Evolutionary conservation across 2,329 filamentous ascomycete species (phyloP).

Genomic region (Colletotrichum sp.): DNA sequence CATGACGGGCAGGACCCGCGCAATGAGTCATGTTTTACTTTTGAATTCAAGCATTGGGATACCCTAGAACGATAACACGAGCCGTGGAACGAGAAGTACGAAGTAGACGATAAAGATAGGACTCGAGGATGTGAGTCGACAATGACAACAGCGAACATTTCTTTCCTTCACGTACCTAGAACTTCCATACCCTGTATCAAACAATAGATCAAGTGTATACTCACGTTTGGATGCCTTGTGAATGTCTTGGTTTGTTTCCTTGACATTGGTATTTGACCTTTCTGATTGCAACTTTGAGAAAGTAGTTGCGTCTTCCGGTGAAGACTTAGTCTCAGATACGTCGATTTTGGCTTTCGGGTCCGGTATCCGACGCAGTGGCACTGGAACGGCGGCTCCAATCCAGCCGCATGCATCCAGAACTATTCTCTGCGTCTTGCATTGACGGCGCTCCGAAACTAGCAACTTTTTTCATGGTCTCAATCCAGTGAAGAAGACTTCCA

Average conservation of each 20-base stretch:
- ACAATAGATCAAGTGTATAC: background rate
- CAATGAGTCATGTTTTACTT: background rate
- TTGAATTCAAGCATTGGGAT: constrained; percentile 18
- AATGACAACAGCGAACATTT: background rate
- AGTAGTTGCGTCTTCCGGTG: background rate
- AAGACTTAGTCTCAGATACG: background rate
- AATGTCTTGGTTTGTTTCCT: background rate
- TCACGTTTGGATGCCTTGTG: background rate
- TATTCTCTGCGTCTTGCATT: background rate
- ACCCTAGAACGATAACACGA: constrained; percentile 21
- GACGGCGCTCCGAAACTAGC: background rate
- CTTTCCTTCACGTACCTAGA: constrained; percentile 7
- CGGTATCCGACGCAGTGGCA: background rate
- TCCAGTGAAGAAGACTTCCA: rapidly evolving
- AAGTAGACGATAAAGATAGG: constrained; percentile 23
- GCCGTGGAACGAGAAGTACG: constrained; percentile 7
- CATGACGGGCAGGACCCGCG: constrained; percentile 18
- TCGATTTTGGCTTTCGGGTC: background rate
- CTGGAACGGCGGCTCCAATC: background rate
- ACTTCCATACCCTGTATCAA: background rate
- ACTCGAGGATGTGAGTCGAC: background rate
- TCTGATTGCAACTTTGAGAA: background rate
- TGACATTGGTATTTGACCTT: rapidly evolving
- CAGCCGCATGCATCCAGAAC: background rate
- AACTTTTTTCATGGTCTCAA: background rate